A percentile compares a stretch with the other conserved stretches of the same genome.
Conservation (phyloP, 345 rosid species). For the Aethionema arabicum region DNA sequence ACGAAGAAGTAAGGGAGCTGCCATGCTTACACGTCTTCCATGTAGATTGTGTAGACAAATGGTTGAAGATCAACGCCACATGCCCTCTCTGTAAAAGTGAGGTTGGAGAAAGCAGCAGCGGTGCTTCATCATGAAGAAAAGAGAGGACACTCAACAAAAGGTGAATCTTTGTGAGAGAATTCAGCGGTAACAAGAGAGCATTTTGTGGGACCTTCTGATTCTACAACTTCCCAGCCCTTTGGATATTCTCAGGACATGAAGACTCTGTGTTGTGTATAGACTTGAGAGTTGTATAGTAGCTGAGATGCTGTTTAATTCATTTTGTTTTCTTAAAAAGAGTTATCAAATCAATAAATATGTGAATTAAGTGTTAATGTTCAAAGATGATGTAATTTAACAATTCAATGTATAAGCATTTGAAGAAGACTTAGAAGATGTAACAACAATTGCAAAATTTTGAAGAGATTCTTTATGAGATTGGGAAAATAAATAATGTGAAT, state of each 20-base stretch:
- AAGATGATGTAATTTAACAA: too few species aligned
- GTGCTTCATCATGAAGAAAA: conserved; percentile 28
- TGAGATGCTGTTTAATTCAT: conserved; percentile 24
- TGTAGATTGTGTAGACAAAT: conserved; percentile 69
- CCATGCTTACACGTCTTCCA: conserved; percentile 71
- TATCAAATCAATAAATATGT: conserved; percentile 23
- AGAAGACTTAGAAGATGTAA: conserved; percentile 1
- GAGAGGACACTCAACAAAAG: neutral
- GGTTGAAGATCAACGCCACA: conserved; percentile 73
- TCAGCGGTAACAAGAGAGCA: neutral
- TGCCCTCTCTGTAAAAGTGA: conserved; percentile 76
- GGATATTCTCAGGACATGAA: neutral
- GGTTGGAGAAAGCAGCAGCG: conserved; percentile 46
- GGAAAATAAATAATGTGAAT: conserved; percentile 12
- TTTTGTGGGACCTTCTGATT: too few species aligned
- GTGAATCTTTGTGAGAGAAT: conserved; percentile 5
- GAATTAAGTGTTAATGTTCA: neutral
- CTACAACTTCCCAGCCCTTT: neutral
- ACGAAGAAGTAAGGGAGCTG: conserved; percentile 64
- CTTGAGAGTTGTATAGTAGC: conserved; percentile 32
- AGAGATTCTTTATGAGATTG: conserved; percentile 4
- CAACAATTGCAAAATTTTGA: conserved; percentile 22
- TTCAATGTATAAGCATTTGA: too few species aligned
- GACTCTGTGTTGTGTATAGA: conserved; percentile 17
- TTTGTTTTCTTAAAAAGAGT: conserved; percentile 20